phyloP scores from a whole-genome alignment of 2,329 filamentous ascomycete species.

The Cercospora brassicicola region DNA sequence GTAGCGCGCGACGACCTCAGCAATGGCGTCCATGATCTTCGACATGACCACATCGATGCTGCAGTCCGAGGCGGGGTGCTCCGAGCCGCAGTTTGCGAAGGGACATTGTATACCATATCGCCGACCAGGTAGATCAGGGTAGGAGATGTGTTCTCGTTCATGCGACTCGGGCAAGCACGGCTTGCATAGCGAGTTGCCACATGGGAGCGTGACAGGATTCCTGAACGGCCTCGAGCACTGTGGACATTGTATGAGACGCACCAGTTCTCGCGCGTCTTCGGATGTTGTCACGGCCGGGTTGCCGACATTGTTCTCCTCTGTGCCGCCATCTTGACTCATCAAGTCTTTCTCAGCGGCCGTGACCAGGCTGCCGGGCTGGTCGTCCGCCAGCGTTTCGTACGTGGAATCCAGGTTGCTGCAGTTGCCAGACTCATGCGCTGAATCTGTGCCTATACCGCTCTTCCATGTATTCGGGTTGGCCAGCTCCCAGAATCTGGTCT shows the following conservation, averaged over 20 bases:
- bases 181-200: constrained; percentile 75
- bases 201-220: constrained; percentile 74
- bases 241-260: constrained; percentile 76
- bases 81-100: constrained; percentile 62
- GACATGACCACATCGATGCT: constrained; percentile 72
- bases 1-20: constrained; percentile 52
- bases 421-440: constrained; percentile 21
- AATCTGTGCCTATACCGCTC: constrained; percentile 8
- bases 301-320: constrained; percentile 57
- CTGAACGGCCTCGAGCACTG: constrained; percentile 68
- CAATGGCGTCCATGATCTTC: constrained; percentile 66
- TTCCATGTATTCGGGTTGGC: constrained; percentile 20
- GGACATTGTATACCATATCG: constrained; percentile 73
- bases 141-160: constrained; percentile 69
- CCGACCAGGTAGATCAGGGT: constrained; percentile 68
- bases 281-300: constrained; percentile 49
- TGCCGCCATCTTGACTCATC: constrained; percentile 69
- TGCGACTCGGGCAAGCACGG: constrained; percentile 69
- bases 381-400: constrained; percentile 17
- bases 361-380: constrained; percentile 23
- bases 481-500: not conserved
- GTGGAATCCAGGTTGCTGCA: constrained; percentile 19
- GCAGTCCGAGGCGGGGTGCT: constrained; percentile 77
- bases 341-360: constrained; percentile 79
- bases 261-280: constrained; percentile 60